Conservation (phyloP, 805 yeast species). For the Grigorovia transvaalensis region DNA sequence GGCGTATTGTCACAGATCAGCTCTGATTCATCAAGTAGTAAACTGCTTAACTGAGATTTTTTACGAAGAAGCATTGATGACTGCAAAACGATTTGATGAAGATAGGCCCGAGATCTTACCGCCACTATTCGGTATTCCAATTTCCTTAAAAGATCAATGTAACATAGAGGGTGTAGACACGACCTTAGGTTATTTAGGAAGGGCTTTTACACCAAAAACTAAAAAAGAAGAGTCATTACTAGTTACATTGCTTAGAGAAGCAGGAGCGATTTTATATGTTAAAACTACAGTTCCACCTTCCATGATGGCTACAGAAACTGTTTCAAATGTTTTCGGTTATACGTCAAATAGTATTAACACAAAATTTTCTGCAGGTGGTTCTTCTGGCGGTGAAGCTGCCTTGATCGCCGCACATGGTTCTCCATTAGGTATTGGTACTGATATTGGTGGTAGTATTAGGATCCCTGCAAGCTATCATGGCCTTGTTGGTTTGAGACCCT, state of each 20-base stretch:
- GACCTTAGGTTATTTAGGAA: slow-evolving; percentile 14
- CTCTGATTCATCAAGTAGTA: slow-evolving; percentile 42
- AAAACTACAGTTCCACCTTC: slow-evolving; percentile 54
- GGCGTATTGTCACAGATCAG: slow-evolving; percentile 49
- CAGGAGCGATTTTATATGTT: slow-evolving; percentile 49
- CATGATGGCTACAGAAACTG: slow-evolving; percentile 51
- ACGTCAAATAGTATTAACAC: slow-evolving; percentile 44
- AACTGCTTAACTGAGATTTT: slow-evolving; percentile 31
- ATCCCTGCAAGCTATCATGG: slow-evolving; percentile 52
- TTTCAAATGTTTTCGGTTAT: slow-evolving; percentile 43
- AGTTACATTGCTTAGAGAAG: slow-evolving; percentile 12
- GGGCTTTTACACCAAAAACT: slow-evolving; percentile 11
- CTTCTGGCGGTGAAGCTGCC: slow-evolving; percentile 58
- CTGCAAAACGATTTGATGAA: slow-evolving; percentile 13
- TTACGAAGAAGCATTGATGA: slow-evolving; percentile 50
- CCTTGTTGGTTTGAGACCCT: slow-evolving; percentile 18
- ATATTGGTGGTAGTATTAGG: slow-evolving; percentile 55
- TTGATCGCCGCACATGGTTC: slow-evolving; percentile 42
- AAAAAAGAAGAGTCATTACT: slow-evolving; percentile 13
- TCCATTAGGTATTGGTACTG: slow-evolving; percentile 51
- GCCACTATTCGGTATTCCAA: slow-evolving; percentile 58
- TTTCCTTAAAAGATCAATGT: slow-evolving; percentile 42
- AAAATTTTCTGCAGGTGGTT: slow-evolving; percentile 46
- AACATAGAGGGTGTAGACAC: slow-evolving; percentile 18
- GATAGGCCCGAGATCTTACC: slow-evolving; percentile 43